Percentiles rank a stretch among this genome's conserved stretches.
Evolutionary conservation across 2,329 filamentous ascomycete genomes (phyloP).

Genomic region (Aureobasidium sp.): DNA sequence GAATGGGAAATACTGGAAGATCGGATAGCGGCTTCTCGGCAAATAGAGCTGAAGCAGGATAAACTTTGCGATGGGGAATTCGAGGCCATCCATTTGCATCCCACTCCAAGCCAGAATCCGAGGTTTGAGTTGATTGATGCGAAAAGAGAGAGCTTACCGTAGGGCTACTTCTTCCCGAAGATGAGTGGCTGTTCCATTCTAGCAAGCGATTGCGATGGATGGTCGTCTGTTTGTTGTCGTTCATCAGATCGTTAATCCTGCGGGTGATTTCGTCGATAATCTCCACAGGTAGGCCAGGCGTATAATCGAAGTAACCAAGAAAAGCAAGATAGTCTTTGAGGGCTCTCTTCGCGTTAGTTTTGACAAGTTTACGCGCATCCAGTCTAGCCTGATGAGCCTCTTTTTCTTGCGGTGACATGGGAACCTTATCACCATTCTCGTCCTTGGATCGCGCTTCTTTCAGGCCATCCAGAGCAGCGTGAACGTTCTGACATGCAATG

Average conservation of each 20-base stretch:
- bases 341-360: constrained; percentile 65
- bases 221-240: constrained; percentile 29
- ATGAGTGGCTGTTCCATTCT: constrained; percentile 17
- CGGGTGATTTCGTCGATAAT: constrained; percentile 49
- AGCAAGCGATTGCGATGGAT: constrained; percentile 22
- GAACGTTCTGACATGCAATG: constrained; percentile 59
- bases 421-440: neutral
- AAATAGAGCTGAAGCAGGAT: constrained; percentile 59
- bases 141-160: constrained; percentile 36
- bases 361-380: constrained; percentile 60
- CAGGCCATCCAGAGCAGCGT: constrained; percentile 45
- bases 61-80: constrained; percentile 41
- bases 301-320: constrained; percentile 68
- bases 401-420: constrained; percentile 17
- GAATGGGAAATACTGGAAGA: constrained; percentile 58
- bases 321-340: constrained; percentile 67
- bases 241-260: constrained; percentile 49
- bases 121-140: constrained; percentile 24
- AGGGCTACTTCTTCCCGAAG: constrained; percentile 10
- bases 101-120: constrained; percentile 20
- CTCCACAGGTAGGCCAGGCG: constrained; percentile 56
- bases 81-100: constrained; percentile 34
- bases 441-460: constrained; percentile 28
- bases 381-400: constrained; percentile 30
- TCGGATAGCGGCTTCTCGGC: constrained; percentile 55